Conservation (phyloP, 139 green algal genomes). For the Tetradesmus obliquus region DNA sequence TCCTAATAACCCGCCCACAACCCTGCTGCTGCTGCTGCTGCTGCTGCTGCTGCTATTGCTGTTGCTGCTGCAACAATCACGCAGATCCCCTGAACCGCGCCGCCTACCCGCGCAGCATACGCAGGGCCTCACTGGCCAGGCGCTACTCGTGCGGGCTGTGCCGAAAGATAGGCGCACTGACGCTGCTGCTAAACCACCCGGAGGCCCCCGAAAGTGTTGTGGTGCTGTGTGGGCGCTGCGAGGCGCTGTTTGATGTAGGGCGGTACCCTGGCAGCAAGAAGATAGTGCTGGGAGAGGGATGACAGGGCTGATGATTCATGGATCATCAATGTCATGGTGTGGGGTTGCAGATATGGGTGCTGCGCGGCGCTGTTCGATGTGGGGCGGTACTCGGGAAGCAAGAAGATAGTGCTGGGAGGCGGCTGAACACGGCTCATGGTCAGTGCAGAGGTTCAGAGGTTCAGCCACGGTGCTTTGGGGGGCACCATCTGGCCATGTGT, state of each 20-base stretch:
- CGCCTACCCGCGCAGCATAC: neutral
- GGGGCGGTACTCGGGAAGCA: neutral
- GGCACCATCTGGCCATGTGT: too few species aligned
- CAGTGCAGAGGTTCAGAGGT: too few species aligned
- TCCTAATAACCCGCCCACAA: too few species aligned
- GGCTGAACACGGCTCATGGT: too few species aligned
- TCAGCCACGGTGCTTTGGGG: too few species aligned
- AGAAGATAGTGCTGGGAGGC: neutral
- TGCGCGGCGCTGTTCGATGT: slow-evolving; percentile 3
- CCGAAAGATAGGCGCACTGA: neutral
- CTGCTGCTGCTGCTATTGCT: neutral
- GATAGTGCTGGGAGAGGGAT: neutral
- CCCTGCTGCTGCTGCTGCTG: neutral
- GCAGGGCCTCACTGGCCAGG: neutral
- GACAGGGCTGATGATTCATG: too few species aligned
- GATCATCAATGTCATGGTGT: too few species aligned
- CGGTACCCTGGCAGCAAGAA: neutral
- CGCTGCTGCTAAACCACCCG: slow-evolving; percentile 23
- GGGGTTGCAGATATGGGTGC: too few species aligned
- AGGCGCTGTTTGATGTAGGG: neutral
- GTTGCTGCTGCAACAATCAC: too few species aligned
- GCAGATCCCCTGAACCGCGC: neutral
- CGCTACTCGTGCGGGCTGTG: neutral
- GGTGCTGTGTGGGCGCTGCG: neutral
- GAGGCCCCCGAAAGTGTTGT: neutral